Evolutionary conservation across 108 stramenopile species (phyloP).

Genomic region (Nitzschia sp.): DNA sequence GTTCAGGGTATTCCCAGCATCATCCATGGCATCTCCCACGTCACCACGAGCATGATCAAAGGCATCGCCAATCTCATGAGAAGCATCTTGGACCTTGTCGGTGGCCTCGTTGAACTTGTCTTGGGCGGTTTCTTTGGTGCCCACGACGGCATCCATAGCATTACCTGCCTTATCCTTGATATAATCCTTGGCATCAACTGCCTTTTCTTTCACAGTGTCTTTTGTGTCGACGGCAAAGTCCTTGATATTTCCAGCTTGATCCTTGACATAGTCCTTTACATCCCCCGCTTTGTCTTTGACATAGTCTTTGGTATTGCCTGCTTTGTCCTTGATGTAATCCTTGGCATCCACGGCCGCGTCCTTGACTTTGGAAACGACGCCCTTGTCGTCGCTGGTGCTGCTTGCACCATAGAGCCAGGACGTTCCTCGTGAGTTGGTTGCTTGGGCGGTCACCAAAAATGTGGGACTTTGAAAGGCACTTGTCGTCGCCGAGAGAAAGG

Average conservation of each 20-base stretch:
- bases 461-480: neutral
- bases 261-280: neutral
- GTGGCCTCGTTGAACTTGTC: neutral
- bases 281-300: neutral
- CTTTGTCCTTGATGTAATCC: neutral
- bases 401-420: too few species aligned
- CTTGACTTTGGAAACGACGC: too few species aligned
- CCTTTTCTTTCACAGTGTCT: neutral
- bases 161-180: neutral
- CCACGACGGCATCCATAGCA: neutral
- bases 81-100: neutral
- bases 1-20: neutral
- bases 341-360: neutral
- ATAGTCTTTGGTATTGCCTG: neutral
- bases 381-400: too few species aligned
- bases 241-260: neutral
- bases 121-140: neutral
- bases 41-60: neutral
- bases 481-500: neutral
- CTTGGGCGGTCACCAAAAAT: neutral
- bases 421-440: too few species aligned
- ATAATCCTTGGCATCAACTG: neutral
- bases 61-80: neutral
- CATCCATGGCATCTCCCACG: neutral
- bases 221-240: neutral